Evolutionary conservation across 257 asterid genomes (phyloP).

Genomic region (Solanum clarkiae): DNA sequence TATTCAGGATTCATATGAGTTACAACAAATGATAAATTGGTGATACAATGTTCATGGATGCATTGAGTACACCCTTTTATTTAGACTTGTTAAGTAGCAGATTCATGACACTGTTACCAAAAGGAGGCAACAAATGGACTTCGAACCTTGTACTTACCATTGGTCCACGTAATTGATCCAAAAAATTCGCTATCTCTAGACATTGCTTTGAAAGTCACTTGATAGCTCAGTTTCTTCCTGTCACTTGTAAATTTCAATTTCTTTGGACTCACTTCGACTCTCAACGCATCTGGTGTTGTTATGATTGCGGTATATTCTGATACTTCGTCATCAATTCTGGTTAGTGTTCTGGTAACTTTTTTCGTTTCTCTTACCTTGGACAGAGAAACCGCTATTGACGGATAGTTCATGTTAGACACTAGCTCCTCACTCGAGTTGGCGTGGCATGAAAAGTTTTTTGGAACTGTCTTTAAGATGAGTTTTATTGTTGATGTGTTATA

Average conservation of each 20-base stretch:
- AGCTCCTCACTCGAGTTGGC: neutral
- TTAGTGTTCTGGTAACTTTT: neutral
- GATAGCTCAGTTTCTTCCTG: slow-evolving; percentile 33
- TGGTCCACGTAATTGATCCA: slow-evolving; percentile 27
- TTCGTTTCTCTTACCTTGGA: neutral
- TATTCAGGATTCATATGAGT: neutral
- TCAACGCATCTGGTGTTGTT: slow-evolving; percentile 4
- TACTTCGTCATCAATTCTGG: neutral
- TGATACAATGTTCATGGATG: neutral
- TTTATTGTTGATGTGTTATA: neutral
- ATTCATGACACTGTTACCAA: neutral
- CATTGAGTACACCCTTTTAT: neutral
- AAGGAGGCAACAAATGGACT: slow-evolving; percentile 45
- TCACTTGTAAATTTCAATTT: slow-evolving; percentile 39
- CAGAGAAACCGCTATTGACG: neutral
- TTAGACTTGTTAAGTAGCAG: neutral
- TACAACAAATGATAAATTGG: too few relatives aligned
- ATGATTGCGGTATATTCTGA: neutral
- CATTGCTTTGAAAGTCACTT: slow-evolving; percentile 30
- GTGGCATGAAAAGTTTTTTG: neutral
- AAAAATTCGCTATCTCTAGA: slow-evolving; percentile 16
- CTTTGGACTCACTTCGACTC: slow-evolving; percentile 44
- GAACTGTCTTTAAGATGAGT: neutral
- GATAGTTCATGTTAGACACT: neutral
- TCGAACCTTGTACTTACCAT: slow-evolving; percentile 38